Conservation (phyloP, 495 filamentous ascomycete genomes). For the Xylaria intraflava region DNA sequence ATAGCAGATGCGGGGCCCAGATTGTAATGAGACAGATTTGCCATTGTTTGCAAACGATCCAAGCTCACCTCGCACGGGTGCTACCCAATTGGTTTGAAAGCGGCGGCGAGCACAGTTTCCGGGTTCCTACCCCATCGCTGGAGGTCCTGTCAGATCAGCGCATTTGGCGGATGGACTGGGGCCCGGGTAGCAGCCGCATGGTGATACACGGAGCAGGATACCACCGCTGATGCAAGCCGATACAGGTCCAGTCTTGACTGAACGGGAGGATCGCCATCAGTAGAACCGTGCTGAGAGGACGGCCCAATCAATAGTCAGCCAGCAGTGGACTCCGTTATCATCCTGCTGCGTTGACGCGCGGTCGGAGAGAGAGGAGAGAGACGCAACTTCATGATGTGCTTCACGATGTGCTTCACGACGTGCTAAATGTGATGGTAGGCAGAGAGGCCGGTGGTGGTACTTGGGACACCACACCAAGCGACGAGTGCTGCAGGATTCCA, state of each 20-base stretch:
- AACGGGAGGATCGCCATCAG: neutral
- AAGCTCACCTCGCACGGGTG: conserved; percentile 6
- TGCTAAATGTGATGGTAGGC: neutral
- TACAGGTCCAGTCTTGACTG: neutral
- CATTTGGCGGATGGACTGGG: neutral
- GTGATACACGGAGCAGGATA: neutral
- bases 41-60: conserved; percentile 4
- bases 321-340: neutral
- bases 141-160: neutral
- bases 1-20: neutral
- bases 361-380: neutral
- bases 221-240: neutral
- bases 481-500: neutral
- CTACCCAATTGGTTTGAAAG: neutral
- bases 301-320: neutral
- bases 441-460: neutral
- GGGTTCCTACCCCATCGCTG: neutral
- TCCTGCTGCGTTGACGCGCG: neutral
- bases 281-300: too few relatives aligned
- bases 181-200: neutral
- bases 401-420: neutral
- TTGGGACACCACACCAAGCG: neutral
- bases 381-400: neutral
- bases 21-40: neutral
- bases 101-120: neutral